Conservation (phyloP, 2,329 filamentous ascomycete species). For the Fusarium clavum region DNA sequence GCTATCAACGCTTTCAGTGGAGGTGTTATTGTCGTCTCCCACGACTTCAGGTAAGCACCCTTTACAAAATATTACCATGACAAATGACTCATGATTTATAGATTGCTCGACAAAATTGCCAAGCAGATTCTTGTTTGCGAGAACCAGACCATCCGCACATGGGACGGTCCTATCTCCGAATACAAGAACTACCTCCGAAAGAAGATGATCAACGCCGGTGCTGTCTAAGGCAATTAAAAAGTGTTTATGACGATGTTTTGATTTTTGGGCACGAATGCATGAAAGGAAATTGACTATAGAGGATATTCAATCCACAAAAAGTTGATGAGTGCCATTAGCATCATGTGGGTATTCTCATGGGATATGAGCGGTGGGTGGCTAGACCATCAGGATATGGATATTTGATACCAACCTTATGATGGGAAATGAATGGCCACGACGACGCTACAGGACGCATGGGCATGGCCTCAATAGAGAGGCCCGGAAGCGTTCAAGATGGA, state of each 20-base stretch:
- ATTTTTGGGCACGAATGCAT: slow-evolving; percentile 38
- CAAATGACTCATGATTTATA: slow-evolving; percentile 52
- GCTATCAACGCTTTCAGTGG: slow-evolving; percentile 97
- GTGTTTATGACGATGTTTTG: slow-evolving; percentile 27
- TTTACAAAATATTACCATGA: neutral
- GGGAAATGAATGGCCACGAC: slow-evolving; percentile 38
- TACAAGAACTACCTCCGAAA: slow-evolving; percentile 99
- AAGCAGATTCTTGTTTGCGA: slow-evolving; percentile 99
- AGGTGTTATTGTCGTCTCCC: slow-evolving; percentile 96
- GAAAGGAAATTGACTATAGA: slow-evolving; percentile 48
- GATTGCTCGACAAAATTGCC: slow-evolving; percentile 98
- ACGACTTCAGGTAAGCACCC: slow-evolving; percentile 91
- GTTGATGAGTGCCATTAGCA: slow-evolving; percentile 45
- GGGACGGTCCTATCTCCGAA: slow-evolving; percentile 88
- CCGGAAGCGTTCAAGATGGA: slow-evolving; percentile 45
- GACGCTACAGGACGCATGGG: slow-evolving; percentile 48
- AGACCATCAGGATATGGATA: slow-evolving; percentile 46
- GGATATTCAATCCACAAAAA: slow-evolving; percentile 46
- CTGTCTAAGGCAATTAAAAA: slow-evolving; percentile 70
- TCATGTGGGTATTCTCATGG: slow-evolving; percentile 48
- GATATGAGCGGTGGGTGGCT: slow-evolving; percentile 44
- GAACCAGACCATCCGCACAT: slow-evolving; percentile 91
- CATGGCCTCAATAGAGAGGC: slow-evolving; percentile 48
- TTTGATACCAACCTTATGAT: slow-evolving; percentile 38
- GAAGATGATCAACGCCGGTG: slow-evolving; percentile 94